A percentile compares a stretch with the other conserved stretches of the same genome.
Evolutionary conservation across 108 stramenopile genomes (phyloP).

Genomic region (Cyclotella kingstonii): DNA sequence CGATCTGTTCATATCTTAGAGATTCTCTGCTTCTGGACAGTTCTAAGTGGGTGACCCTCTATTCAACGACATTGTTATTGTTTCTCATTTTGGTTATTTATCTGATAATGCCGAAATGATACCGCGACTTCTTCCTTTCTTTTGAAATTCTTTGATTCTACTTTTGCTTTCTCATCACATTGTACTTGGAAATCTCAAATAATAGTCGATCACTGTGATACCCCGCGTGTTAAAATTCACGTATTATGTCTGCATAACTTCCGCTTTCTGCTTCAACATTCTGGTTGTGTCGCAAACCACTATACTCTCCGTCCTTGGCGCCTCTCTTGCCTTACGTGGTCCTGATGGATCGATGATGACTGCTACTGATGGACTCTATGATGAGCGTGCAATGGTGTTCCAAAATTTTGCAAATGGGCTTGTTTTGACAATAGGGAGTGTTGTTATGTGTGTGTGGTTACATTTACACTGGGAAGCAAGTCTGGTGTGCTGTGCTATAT

Average conservation of each 20-base stretch:
- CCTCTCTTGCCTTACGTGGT: slow-evolving; percentile 81
- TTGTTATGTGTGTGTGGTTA: slow-evolving; percentile 59
- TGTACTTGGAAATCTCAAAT: not conserved
- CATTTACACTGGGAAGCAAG: slow-evolving; percentile 55
- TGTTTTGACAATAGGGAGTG: slow-evolving; percentile 44
- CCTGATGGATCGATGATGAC: slow-evolving; percentile 91
- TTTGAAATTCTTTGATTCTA: too few relatives aligned
- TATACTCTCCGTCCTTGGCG: slow-evolving; percentile 74
- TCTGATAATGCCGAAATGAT: too few relatives aligned
- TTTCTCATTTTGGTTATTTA: too few relatives aligned
- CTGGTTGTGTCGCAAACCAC: slow-evolving; percentile 85
- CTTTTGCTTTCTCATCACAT: too few relatives aligned
- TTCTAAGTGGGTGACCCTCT: too few relatives aligned
- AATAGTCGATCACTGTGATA: slow-evolving; percentile 12
- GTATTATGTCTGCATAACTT: slow-evolving; percentile 75
- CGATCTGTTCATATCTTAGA: too few relatives aligned
- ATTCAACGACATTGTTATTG: too few relatives aligned
- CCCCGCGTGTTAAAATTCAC: slow-evolving; percentile 63
- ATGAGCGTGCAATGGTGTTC: slow-evolving; percentile 74
- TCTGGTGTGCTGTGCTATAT: slow-evolving; percentile 43
- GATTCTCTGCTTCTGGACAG: too few relatives aligned
- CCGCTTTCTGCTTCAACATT: slow-evolving; percentile 87
- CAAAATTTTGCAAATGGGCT: slow-evolving; percentile 73
- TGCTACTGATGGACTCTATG: slow-evolving; percentile 87
- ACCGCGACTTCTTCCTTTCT: too few relatives aligned